A percentile compares a stretch with the other conserved stretches of the same genome.
Evolutionary conservation across 2,329 filamentous ascomycete genomes (phyloP).

Genomic region (Diplodia intermedia): DNA sequence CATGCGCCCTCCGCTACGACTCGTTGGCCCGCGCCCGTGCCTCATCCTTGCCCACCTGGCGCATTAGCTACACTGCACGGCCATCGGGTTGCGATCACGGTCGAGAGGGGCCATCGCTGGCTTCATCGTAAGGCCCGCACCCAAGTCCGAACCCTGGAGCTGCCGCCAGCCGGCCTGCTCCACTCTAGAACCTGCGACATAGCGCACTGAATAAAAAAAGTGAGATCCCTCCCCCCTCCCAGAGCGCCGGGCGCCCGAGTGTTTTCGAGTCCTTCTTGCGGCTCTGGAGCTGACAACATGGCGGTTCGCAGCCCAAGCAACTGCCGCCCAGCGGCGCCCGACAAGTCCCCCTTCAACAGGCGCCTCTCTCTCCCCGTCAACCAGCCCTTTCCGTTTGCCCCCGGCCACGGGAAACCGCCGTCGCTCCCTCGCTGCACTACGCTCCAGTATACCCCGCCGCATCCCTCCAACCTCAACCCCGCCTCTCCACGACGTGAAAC

Average conservation of each 20-base stretch:
- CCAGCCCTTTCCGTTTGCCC: slow-evolving; percentile 40
- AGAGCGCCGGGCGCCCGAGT: neutral
- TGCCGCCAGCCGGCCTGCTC: slow-evolving; percentile 16
- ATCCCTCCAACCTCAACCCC: slow-evolving; percentile 18
- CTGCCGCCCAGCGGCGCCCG: slow-evolving; percentile 38
- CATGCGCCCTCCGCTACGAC: slow-evolving; percentile 6
- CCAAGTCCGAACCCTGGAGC: slow-evolving; percentile 5
- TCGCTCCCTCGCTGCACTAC: slow-evolving; percentile 33
- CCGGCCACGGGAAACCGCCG: slow-evolving; percentile 27
- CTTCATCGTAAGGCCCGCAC: slow-evolving; percentile 18
- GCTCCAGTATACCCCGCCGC: slow-evolving; percentile 37
- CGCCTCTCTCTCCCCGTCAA: slow-evolving; percentile 28
- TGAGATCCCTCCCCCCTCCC: slow-evolving; percentile 9
- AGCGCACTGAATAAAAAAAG: slow-evolving; percentile 16
- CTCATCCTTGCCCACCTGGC: slow-evolving; percentile 2
- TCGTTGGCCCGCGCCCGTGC: slow-evolving; percentile 2
- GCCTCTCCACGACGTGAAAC: slow-evolving; percentile 33
- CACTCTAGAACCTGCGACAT: slow-evolving; percentile 6
- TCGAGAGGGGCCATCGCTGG: slow-evolving; percentile 8
- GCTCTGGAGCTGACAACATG: slow-evolving; percentile 39
- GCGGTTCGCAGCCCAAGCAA: slow-evolving; percentile 41
- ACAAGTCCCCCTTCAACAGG: slow-evolving; percentile 31
- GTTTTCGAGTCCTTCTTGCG: neutral
- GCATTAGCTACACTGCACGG: slow-evolving; percentile 3
- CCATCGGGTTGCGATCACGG: slow-evolving; percentile 11